Evolutionary conservation across 176 grass and related monocot species (phyloP).

Genomic region (Phragmites australis): DNA sequence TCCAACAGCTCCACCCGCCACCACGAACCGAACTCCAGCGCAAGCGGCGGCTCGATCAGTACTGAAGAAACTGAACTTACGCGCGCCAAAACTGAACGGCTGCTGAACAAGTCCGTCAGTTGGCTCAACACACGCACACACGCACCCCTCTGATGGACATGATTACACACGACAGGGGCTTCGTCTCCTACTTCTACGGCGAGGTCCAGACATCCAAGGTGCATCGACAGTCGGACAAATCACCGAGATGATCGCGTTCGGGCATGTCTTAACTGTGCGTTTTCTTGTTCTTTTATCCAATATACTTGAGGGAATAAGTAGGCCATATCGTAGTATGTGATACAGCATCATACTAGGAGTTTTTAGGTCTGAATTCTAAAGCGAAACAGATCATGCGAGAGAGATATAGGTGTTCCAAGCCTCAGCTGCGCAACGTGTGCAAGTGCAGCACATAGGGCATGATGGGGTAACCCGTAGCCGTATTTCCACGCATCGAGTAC

Average conservation of each 20-base stretch:
- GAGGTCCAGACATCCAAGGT: slow-evolving; percentile 48
- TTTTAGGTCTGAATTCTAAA: not conserved
- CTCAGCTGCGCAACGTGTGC: slow-evolving; percentile 6
- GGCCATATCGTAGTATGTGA: not conserved
- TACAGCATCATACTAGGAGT: not conserved
- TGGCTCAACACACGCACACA: no score
- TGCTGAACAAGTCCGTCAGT: no score
- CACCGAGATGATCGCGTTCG: slow-evolving; percentile 14
- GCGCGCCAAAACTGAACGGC: no score
- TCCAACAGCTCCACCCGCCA: no score
- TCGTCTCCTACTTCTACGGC: slow-evolving; percentile 82
- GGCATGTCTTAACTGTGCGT: not conserved
- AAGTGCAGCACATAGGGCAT: not conserved
- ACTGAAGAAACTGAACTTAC: no score
- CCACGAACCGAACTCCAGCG: no score
- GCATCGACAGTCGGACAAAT: not conserved
- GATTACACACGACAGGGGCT: no score
- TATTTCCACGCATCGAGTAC: no score
- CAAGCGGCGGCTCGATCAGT: no score
- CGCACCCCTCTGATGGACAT: no score
- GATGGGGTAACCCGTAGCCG: no score
- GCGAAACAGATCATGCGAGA: not conserved
- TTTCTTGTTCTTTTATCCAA: not conserved
- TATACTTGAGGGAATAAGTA: slow-evolving; percentile 21
- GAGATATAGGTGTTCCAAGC: not conserved